These are phyloP conservation scores for Claviceps lovelessii DNA, from an alignment of 2,329 filamentous ascomycete genomes.

Conservation along the genomic window DNA sequence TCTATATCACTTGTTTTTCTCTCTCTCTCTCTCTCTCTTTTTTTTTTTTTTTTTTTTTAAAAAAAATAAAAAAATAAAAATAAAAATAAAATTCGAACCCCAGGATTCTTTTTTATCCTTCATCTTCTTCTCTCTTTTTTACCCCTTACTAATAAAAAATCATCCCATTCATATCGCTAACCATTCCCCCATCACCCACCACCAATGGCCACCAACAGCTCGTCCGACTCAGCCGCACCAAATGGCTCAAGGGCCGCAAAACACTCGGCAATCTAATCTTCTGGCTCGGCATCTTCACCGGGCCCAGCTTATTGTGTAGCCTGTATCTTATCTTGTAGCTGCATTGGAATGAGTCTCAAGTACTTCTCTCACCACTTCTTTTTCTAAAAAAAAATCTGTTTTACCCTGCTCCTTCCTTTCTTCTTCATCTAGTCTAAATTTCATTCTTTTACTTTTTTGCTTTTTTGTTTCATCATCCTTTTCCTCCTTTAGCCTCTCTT, in stretches of 20 bases:
- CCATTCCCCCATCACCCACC: neutral
- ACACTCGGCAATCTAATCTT: slow-evolving; percentile 61
- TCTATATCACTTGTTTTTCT: neutral
- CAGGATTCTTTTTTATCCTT: no score
- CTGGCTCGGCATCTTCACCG: slow-evolving; percentile 66
- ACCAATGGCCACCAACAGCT: slow-evolving; percentile 24
- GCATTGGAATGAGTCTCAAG: neutral
- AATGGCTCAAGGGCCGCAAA: slow-evolving; percentile 45
- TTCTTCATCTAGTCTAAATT: no score
- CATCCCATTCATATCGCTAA: no score
- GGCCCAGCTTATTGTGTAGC: slow-evolving; percentile 52
- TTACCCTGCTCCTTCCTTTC: neutral
- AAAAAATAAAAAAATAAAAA: no score
- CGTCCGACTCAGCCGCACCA: slow-evolving; percentile 51
- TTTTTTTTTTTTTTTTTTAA: no score
- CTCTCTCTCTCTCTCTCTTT: no score
- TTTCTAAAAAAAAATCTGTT: neutral
- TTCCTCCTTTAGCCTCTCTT: no score
- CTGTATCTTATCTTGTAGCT: slow-evolving; percentile 41
- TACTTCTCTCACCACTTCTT: neutral
- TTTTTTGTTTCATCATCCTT: no score
- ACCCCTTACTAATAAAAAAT: neutral
- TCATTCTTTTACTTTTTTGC: no score
- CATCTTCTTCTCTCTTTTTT: no score
- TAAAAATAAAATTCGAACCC: no score